Base-by-base conservation (phyloP, 2,329 filamentous ascomycete genomes). In the Phymatotrichopsis omnivora region DNA sequence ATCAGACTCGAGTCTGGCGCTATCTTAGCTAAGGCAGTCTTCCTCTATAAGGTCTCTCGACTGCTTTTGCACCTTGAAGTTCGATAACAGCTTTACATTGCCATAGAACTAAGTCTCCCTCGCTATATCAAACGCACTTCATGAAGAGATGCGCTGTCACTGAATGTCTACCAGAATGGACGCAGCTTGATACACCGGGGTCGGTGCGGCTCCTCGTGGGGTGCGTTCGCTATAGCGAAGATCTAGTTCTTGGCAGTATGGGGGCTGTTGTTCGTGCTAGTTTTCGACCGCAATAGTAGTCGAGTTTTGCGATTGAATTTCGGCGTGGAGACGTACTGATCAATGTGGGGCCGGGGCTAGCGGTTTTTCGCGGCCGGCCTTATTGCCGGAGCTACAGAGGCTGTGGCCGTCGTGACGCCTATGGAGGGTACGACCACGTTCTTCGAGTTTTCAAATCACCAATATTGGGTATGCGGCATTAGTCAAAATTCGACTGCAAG, bases 401-500 rank as follows among this genome's bases (percentile, higher is more conserved):
- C 91, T 54, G 89, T 96, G 31, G 81, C 83, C 40, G 84, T 98
- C 40, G 91, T 98, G 45, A 95, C 86, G 22, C 91, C 91, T 6
- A 98, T 98, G 91, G 91, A 98, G 70, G 44, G 43, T 46, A 42
- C 14, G 43, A 11, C 40, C 10, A 27, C 23, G n/a, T n/a, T n/a
- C n/a, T n/a, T n/a, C n/a, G n/a, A n/a, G n/a, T n/a, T n/a, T n/a
- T n/a, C n/a, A n/a, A n/a, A n/a, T n/a, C n/a, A n/a, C n/a, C n/a
- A n/a, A n/a, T n/a, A n/a, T 8, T 25, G 17, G 12, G 8, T 10
- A n/a, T 20, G 23, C 8, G 7, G 19, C 19, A 49, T 91, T 98
- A 52, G 77, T 98, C 68, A 98, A 98, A 75, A 98, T 98, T 63
- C 83, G 91, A 35, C 76, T 98, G 57, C 91, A 98, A 72, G 87